These are phyloP conservation scores for Fagus sylvatica DNA, from an alignment of 306 rosid genomes.

Conservation along the genomic window DNA sequence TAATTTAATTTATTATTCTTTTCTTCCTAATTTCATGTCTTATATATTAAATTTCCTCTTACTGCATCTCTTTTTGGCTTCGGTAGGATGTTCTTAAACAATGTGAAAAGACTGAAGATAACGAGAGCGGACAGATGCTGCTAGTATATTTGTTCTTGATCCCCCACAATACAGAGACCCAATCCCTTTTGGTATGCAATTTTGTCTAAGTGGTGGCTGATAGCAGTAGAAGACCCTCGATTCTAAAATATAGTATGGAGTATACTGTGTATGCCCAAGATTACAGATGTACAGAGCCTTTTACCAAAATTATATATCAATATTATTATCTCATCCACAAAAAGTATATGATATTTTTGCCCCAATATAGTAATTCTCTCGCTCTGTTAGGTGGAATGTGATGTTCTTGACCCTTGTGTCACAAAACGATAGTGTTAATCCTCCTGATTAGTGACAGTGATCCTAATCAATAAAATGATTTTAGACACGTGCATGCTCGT, in stretches of 20 bases:
- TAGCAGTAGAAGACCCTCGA: too few species aligned
- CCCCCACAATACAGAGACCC: conserved; percentile 33
- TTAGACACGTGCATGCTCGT: background rate
- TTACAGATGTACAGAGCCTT: conserved; percentile 28
- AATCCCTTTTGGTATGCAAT: conserved; percentile 29
- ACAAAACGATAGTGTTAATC: conserved; percentile 18
- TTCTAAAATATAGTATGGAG: conserved; percentile 8
- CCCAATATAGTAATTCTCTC: background rate
- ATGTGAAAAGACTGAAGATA: conserved; percentile 58
- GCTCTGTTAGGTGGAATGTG: conserved; percentile 40
- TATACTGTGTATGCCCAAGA: conserved; percentile 17
- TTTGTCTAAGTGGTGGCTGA: too few species aligned
- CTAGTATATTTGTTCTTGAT: conserved; percentile 26
- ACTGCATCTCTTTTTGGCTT: conserved; percentile 1
- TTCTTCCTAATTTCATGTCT: background rate
- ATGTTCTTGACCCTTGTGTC: conserved; percentile 38
- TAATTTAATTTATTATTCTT: background rate
- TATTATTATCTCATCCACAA: background rate
- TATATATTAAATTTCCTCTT: background rate
- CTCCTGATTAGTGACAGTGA: conserved; percentile 19
- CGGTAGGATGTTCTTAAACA: conserved; percentile 54
- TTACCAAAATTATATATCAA: conserved; percentile 7
- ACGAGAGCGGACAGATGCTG: conserved; percentile 58
- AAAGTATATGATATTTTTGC: too few species aligned
- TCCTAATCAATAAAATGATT: conserved; percentile 5